Base-by-base conservation (phyloP, 768 basidiomycete genomes). In the Podaxis pistillaris region DNA sequence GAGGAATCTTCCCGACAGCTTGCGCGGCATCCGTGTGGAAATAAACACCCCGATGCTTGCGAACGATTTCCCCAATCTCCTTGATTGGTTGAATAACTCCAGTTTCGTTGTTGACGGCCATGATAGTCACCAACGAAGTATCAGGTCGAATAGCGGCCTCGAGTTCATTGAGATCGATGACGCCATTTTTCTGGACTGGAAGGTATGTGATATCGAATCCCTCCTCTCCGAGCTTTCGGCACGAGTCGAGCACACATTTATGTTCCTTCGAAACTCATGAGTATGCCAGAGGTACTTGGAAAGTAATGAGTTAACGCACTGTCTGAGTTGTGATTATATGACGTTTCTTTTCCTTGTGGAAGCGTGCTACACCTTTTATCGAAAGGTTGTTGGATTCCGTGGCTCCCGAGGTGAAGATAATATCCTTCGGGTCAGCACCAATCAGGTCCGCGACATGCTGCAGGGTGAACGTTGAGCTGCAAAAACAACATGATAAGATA, bases 51-150 rank as follows among this genome's bases (percentile, higher is more conserved):
- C 91, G 89, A 71, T 96, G 89, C 75, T 93, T 91, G 71, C 89
- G 89, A 36, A 91, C 72, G 38, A 96, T 83, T 2, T 86, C 85
- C 33, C 96, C 96, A 60, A 99, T 99, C 73, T 98, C 94, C 72
- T 93, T 90, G 65, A 98, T 82, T 1, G 97, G 97, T 71, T 98
- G 97, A 60, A 99, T 97, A 66, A 98, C 96, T 24, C 97, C 97
- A 3, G 95, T 98, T 78, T 99, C 97, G 75, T 99, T 99, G 80
- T 99, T 99, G 63, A 99, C 97, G 17, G 92, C 86, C 97, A 99
- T 99, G 72, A 99, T 89, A 12, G 95, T 96, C 50, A 99, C 88
- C n/a, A 98, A 78, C 1, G 91, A 92, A 12, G 94, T 95, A 64
- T 95, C 94, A 8, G 95, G 94, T 36, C 94, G 88, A 62, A 99